Evolutionary conservation across 805 yeast species (phyloP), one percentile per base, ranked within the genome.

Genomic region (Brettanomyces custersianus): DNA sequence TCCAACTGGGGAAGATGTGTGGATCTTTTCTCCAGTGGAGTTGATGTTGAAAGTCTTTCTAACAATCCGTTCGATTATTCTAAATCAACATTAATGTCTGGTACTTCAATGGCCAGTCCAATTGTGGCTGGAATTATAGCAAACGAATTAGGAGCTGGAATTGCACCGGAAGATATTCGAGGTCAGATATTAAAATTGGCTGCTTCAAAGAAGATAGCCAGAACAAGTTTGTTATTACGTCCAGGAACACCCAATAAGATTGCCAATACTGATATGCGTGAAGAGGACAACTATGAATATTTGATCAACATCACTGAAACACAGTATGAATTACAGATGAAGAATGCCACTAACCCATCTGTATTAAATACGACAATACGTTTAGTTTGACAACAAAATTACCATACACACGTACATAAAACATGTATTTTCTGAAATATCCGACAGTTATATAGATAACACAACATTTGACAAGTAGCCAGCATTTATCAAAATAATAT

Each of bases 1-100:
- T 73, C 92, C n/a, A 88, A 90, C 52, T 84, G 88, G 87, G 96
- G 97, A 0, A 63, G 66, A n/a, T 90, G 96, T 56, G 94, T 88
- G 6, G 86, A 85, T 50, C 65, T 85, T 1, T 80, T 83, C 58
- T 86, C 96, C 0, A 74, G 90, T 33, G 97, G 97, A 0, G 78
- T 77, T 0, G 61, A 63, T 12, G 79, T 86, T 3, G 60, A 65
- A 20, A 79, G 88, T 37, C 63, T 80, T 11, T 64, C 72, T 9
- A 62, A 61, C 27, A 45, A 50, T 22, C 45, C 54, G 17, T 30
- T 35, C 11, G 34, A 46, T 15, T 33, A 38, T 19, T 42, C 34
- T 5, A 34, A 38, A 7, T 41, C 43, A 3, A 60, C 70, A 6
- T 54, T 54, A 3, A 60, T 76, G 47, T 74, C 86, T 3, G 94